A percentile compares a stretch with the other conserved stretches of the same genome.
Evolutionary conservation across 2,329 filamentous ascomycete genomes (phyloP).

Genomic region (Pestalotiopsis sp.): DNA sequence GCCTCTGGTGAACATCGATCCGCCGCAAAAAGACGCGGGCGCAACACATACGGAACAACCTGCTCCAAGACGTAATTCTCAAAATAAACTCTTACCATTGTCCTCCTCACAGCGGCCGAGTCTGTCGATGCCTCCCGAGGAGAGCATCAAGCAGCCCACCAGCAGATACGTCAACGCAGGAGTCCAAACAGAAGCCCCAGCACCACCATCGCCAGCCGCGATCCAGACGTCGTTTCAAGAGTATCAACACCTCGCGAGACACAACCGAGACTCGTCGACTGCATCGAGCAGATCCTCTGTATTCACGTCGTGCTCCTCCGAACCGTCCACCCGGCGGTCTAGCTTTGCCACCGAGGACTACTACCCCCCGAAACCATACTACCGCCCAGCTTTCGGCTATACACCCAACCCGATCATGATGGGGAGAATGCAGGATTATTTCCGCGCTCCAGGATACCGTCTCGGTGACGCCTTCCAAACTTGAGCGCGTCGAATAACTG

Average conservation of each 20-base stretch:
- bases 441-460: constrained; percentile 27
- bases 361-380: background rate
- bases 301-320: constrained; percentile 13
- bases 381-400: background rate
- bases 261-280: constrained; percentile 18
- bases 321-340: constrained; percentile 24
- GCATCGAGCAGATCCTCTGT: constrained; percentile 20
- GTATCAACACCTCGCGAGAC: constrained; percentile 10
- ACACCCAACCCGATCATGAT: constrained; percentile 28
- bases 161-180: constrained; percentile 27
- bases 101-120: background rate
- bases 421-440: constrained; percentile 36
- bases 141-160: constrained; percentile 6
- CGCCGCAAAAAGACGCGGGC: background rate
- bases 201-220: background rate
- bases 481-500: background rate
- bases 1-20: background rate
- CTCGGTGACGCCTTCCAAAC: constrained; percentile 26
- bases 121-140: background rate
- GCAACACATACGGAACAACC: background rate
- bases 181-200: constrained; percentile 27
- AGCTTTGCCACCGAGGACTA: constrained; percentile 20
- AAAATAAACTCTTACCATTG: background rate
- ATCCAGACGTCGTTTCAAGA: constrained; percentile 3
- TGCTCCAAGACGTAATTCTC: background rate